Evolutionary conservation across 805 yeast genomes (phyloP), one percentile per base, ranked within the genome.

Genomic region (Monosporozyma unispora): DNA sequence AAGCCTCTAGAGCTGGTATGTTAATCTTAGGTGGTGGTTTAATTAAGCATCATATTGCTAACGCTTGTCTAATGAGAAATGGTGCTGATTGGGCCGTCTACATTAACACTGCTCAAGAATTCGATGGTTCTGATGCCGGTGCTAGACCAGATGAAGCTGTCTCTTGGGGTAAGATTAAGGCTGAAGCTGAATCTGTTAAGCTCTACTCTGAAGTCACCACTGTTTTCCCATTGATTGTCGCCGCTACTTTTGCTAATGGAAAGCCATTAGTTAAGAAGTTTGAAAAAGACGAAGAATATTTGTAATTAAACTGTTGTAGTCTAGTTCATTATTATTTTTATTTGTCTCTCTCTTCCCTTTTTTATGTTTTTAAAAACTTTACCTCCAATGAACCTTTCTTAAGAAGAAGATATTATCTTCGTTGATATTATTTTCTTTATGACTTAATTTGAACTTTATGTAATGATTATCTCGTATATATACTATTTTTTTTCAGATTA

Each of bases 111-210:
- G 99, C 96, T 44, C 98, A 93, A 71, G 99, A 93, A 67, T 93
- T 89, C 60, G 99, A 93, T 64, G 99, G 99, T 44, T 87, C 96
- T 22, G 99, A 93, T 68, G 98, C 99, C 10, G 99, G 99, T 56
- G 99, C 99, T 5, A 80, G 99, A 66, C 98, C 98, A 1, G 99
- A 93, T 67, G 99, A 93, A 71, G 99, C 99, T 25, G 85, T 93
- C 48, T 85, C 96, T 38, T 93, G 99, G 99, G 99, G 99, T 55
- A 93, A 93, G 69, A 93, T 93, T 70, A 90, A 88, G 71, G 85
- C 96, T 5, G 96, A 88, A 40, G 99, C 99, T 28, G 80, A 79
- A 61, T 79, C 83, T 52, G 95, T 89, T 50, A 93, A 93, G 71
- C 90, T 93, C 43, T 93, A 87, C 60, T 95, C 96, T 14, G 99